Base-by-base conservation (phyloP, 768 basidiomycete genomes). In the Cystobasidiopsis lactophilus region DNA sequence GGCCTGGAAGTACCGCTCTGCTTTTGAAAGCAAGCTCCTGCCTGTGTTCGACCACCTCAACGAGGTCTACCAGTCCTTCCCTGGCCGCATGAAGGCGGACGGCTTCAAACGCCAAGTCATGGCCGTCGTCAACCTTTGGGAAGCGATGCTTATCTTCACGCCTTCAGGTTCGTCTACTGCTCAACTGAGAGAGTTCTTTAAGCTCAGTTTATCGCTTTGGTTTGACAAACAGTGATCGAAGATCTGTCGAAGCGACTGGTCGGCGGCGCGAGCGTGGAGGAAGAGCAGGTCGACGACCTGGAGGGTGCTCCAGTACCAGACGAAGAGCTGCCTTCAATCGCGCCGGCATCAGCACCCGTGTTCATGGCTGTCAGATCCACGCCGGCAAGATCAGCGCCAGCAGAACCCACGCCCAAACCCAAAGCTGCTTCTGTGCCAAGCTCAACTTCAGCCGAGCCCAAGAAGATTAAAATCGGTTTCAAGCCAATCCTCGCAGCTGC, bases 81-180 rank as follows among this genome's bases (percentile, higher is more conserved):
- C 88, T 2, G 91, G 91, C 2, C 74, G 85, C 47, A 88, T 98
- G 65, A 91, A 88, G 2, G 91, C 91, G 13, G 89, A 96, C 59
- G 79, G 81, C 1, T 98, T 96, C 73, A 89, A 82, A 69, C 80
- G 80, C 59, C 85, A 95, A 66, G 85, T 96, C 54, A 78, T 77
- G 4, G 70, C 78, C 7, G 77, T 96, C 18, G 74, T 96, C 4
- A 89, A 95, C 62, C 80, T 95, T 29, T 95, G 93, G 88, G 93
- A 95, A 63, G 81, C 93, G 64, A 91, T 89, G 88, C 89, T 96
- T 53, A 83, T 95, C 30, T 96, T 96, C 64, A 73, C 84, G 50
- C 82, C 80, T 24, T 67, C 67, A 51, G 71, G 86, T 52, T 47
- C n/a, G 9, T 21, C 41, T 9, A 13, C n/a, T 10, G 19, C 10